These are phyloP conservation scores for Obelidium mucronatum DNA, from an alignment of 192 early-diverging fungal species.

Conservation along the genomic window DNA sequence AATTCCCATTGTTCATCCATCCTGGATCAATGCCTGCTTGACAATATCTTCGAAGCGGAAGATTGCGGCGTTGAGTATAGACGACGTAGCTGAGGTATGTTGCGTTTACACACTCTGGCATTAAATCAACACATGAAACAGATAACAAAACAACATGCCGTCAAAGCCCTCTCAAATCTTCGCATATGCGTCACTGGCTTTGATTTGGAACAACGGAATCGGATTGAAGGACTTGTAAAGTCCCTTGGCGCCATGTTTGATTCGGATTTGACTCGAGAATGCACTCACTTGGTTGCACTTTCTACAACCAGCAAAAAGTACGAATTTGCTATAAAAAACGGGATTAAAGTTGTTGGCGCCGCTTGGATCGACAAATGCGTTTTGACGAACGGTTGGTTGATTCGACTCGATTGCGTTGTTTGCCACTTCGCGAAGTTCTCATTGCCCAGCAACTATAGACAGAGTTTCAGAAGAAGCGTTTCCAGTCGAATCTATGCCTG, in stretches of 20 bases:
- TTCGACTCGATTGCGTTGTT: no score
- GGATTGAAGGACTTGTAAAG: neutral
- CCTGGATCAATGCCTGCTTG: slow-evolving; percentile 34
- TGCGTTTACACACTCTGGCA: neutral
- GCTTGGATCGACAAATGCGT: slow-evolving; percentile 40
- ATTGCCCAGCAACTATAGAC: no score
- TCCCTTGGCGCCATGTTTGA: slow-evolving; percentile 35
- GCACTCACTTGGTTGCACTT: slow-evolving; percentile 45
- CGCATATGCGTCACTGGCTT: slow-evolving; percentile 25
- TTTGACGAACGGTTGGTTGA: slow-evolving; percentile 6
- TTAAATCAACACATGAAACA: slow-evolving; percentile 3
- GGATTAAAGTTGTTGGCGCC: slow-evolving; percentile 32
- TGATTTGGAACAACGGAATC: neutral
- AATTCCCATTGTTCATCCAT: slow-evolving; percentile 33
- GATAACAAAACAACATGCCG: slow-evolving; percentile 7
- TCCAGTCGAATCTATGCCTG: no score
- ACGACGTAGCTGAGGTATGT: slow-evolving; percentile 16
- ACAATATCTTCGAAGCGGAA: neutral
- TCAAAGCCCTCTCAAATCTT: slow-evolving; percentile 7
- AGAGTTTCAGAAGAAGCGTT: no score
- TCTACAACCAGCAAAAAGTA: slow-evolving; percentile 35
- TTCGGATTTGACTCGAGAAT: slow-evolving; percentile 19
- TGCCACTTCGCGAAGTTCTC: no score
- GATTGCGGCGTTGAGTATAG: neutral
- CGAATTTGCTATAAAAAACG: slow-evolving; percentile 38